A percentile compares a stretch with the other conserved stretches of the same genome.
Evolutionary conservation across 106 monocot species (phyloP).

Genomic region (Dioscorea alata): DNA sequence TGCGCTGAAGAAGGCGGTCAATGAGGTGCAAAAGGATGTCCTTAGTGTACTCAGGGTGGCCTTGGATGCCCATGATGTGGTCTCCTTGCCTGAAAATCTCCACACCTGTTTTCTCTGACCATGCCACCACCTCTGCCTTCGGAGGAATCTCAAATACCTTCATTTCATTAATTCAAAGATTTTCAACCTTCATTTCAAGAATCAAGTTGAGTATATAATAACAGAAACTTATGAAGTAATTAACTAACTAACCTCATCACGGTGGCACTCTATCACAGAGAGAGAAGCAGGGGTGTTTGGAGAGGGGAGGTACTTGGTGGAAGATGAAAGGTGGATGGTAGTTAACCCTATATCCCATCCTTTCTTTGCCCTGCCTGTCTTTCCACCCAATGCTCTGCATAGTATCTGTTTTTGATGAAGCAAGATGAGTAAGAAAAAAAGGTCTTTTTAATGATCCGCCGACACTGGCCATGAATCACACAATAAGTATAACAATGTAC

Average conservation of each 20-base stretch:
- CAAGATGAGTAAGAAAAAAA: no score
- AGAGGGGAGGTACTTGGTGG: conserved; percentile 30
- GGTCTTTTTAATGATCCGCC: no score
- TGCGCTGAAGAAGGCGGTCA: conserved; percentile 39
- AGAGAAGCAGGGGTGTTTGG: conserved; percentile 49
- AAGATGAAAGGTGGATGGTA: conserved; percentile 43
- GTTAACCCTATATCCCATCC: conserved; percentile 90
- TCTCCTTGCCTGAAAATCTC: conserved; percentile 62
- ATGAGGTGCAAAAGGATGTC: conserved; percentile 63
- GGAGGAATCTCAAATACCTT: conserved; percentile 61
- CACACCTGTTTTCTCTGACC: conserved; percentile 57
- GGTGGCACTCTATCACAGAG: conserved; percentile 71
- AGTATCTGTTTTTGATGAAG: conserved; percentile 36
- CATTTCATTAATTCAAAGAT: not conserved
- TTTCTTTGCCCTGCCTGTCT: conserved; percentile 49
- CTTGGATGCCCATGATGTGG: conserved; percentile 78
- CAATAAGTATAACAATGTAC: no score
- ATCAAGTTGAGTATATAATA: no score
- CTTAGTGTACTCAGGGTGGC: conserved; percentile 78
- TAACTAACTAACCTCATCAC: conserved; percentile 45
- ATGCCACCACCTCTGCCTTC: conserved; percentile 42
- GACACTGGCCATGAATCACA: no score
- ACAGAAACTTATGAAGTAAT: no score
- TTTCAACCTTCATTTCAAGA: no score
- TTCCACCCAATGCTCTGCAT: conserved; percentile 77